Conservation (phyloP, 2,329 filamentous ascomycete species). For the Tolypocladium pustulatum region DNA sequence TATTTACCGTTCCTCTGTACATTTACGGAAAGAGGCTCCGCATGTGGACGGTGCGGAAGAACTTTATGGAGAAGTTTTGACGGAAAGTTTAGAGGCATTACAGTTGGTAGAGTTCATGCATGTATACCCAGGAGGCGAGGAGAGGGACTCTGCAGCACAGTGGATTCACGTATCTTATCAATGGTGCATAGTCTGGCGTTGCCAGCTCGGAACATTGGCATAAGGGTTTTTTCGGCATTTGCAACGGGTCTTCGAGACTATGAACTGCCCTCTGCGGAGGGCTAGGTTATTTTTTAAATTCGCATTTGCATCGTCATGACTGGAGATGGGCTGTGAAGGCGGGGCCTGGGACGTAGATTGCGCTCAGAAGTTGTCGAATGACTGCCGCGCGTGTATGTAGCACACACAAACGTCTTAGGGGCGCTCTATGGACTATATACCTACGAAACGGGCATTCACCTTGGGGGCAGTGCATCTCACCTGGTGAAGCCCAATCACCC, state of each 20-base stretch:
- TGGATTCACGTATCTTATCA: neutral
- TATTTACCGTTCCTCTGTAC: conserved; percentile 81
- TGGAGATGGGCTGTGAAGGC: neutral
- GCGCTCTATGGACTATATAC: neutral
- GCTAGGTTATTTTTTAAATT: neutral
- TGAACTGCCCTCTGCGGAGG: neutral
- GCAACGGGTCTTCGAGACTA: neutral
- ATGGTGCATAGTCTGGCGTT: neutral
- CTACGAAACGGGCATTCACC: neutral
- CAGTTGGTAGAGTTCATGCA: neutral
- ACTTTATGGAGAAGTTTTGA: conserved; percentile 69
- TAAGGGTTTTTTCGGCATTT: neutral
- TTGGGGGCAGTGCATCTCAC: neutral
- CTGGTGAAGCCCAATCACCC: neutral
- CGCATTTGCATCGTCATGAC: neutral
- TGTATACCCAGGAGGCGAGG: neutral
- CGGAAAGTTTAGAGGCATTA: neutral
- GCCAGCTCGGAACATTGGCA: neutral
- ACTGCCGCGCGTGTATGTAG: neutral
- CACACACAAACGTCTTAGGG: neutral
- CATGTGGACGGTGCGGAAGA: conserved; percentile 88
- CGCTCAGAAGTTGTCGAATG: neutral
- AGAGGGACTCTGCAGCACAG: neutral
- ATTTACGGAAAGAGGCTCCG: conserved; percentile 82
- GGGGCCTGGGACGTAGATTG: neutral